These are phyloP conservation scores for Candida sakaeoensis DNA, from an alignment of 805 yeast genomes.

Conservation along the genomic window DNA sequence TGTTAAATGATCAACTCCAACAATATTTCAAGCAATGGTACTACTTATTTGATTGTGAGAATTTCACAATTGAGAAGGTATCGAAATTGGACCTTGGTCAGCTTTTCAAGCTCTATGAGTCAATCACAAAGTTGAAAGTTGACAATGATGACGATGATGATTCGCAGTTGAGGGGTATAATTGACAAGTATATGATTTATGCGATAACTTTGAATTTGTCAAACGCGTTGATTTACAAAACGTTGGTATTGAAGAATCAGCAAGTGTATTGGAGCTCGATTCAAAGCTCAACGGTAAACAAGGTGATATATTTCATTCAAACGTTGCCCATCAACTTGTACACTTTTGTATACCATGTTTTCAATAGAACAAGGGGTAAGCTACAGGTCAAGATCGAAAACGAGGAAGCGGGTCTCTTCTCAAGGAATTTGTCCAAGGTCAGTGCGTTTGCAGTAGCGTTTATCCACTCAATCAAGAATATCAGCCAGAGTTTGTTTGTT, in stretches of 20 bases:
- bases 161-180: conserved; percentile 12
- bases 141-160: conserved; percentile 7
- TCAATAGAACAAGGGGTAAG: conserved; percentile 1
- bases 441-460: conserved; percentile 10
- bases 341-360: conserved; percentile 12
- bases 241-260: conserved; percentile 29
- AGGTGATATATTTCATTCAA: conserved; percentile 32
- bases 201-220: conserved; percentile 26
- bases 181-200: conserved; percentile 22
- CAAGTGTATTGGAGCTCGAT: conserved; percentile 34
- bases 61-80: conserved; percentile 14
- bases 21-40: conserved; percentile 22
- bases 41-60: conserved; percentile 19
- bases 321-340: conserved; percentile 27
- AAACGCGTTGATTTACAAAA: conserved; percentile 30
- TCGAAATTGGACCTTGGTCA: conserved; percentile 10
- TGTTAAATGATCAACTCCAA: conserved; percentile 11
- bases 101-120: conserved; percentile 11
- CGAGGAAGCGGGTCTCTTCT: conserved; percentile 17
- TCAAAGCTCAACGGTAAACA: conserved; percentile 20
- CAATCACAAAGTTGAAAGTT: conserved; percentile 5
- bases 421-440: conserved; percentile 8
- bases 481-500: conserved; percentile 10
- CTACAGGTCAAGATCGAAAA: conserved; percentile 6
- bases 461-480: conserved; percentile 5